Base-by-base conservation (phyloP, 202 grass and related monocot genomes). In the Bolboschoenoplectus hybrid region DNA sequence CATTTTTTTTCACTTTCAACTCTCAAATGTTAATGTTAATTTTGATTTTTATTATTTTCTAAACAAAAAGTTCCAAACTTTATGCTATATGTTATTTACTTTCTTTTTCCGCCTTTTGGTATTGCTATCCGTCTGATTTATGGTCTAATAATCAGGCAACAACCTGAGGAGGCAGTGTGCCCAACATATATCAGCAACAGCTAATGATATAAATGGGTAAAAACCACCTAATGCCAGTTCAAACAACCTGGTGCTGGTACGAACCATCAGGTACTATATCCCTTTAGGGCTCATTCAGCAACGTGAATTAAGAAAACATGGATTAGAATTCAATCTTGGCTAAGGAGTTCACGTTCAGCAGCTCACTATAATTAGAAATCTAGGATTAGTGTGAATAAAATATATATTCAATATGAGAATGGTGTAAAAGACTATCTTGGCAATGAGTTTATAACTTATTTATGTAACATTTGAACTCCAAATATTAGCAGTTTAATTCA, bases 211-310 rank as follows among this genome's bases (percentile, higher is more conserved):
- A 9, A 49, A 49, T 2, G 1, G 38, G n/a, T 47, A 32, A 49
- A 49, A 49, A 46, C 17, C 16, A 46, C 43, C 14, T 12, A 4
- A 5, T 44, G 36, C 67, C 67, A 45, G 39, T 8, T 43, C n/a
- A 74, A 50, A 32, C 16, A 74, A 74, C 70, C 70, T 74, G n/a
- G 19, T 50, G 45, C 44, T 26, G 43, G 70, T 32, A 73, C 8
- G 49, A 45, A 74, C n/a, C 0, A 49, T 9, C 70, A 50, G 70
- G 10, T 14, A 67, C 8, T 47, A 3, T 26, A 73, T 49, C 26
- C 19, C 2, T 5, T 44, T 44, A 44, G 43, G 43, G 43, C 5
- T 44, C 43, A 44, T 44, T 5, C 43, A 44, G 5, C 43, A 1
- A 5, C 43, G 5, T 44, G 5, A 44, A 44, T 3, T 44, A 44